Evolutionary conservation across 2,329 filamentous ascomycete genomes (phyloP).

Genomic region (Neoascochyta sp.): DNA sequence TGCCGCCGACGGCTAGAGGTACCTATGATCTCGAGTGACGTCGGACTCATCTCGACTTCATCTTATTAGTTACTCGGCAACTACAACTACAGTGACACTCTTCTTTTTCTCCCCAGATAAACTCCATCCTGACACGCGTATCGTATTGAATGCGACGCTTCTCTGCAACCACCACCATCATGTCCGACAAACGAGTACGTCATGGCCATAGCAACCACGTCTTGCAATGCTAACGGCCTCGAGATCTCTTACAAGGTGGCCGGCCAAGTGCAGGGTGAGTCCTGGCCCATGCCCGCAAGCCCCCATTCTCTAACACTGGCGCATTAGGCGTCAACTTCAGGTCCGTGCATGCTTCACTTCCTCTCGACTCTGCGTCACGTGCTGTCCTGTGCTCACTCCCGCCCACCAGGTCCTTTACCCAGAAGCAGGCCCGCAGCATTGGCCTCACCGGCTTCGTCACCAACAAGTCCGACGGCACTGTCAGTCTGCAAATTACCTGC

Average conservation of each 20-base stretch:
- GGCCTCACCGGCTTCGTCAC: constrained; percentile 47
- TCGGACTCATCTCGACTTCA: no score
- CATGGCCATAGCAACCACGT: constrained; percentile 1
- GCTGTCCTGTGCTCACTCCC: constrained; percentile 35
- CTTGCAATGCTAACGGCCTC: constrained; percentile 16
- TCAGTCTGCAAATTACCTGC: no score
- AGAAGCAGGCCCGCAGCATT: constrained; percentile 42
- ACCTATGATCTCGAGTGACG: no score
- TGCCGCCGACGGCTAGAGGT: no score
- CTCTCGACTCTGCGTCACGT: no score
- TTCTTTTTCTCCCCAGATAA: no score
- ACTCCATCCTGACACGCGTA: no score
- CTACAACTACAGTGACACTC: no score
- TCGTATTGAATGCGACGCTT: constrained; percentile 21
- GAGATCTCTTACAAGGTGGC: constrained; percentile 50
- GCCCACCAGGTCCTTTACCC: constrained; percentile 38
- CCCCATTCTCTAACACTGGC: background rate
- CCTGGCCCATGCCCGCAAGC: background rate
- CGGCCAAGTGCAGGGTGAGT: constrained; percentile 45
- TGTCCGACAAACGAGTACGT: constrained; percentile 36
- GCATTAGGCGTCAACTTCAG: constrained; percentile 49
- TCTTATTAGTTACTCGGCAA: no score
- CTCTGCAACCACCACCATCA: constrained; percentile 27
- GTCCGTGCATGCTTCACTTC: constrained; percentile 16
- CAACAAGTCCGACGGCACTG: constrained; percentile 47